phyloP scores from a whole-genome alignment of 148 eudicot genomes.

The Amaranthus cruentus region DNA sequence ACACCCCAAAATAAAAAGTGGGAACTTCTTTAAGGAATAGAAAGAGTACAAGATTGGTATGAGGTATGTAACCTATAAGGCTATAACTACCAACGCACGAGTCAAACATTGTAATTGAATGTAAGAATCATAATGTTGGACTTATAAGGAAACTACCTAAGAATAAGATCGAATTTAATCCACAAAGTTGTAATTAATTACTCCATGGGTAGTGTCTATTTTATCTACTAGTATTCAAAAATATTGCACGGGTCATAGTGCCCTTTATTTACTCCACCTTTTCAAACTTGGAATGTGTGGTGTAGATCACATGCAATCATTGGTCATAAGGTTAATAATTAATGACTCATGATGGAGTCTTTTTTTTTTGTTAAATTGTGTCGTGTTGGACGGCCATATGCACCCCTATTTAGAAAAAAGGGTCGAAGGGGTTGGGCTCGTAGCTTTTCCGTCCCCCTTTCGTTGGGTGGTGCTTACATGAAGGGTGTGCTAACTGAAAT shows the following conservation, averaged over 20 bases:
- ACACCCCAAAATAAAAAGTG: too few relatives aligned
- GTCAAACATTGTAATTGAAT: constrained; percentile 16
- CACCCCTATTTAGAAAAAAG: constrained; percentile 1
- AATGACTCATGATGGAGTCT: background rate
- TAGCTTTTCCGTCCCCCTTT: constrained; percentile 4
- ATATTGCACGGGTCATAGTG: constrained; percentile 15
- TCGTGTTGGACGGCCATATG: too few relatives aligned
- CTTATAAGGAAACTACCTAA: background rate
- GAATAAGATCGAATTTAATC: background rate
- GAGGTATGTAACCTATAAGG: background rate
- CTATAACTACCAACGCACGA: background rate
- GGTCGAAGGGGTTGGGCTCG: background rate
- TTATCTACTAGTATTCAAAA: background rate
- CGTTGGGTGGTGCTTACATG: background rate
- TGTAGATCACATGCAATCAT: constrained; percentile 11
- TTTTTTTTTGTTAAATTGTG: background rate
- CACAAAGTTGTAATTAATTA: too few relatives aligned
- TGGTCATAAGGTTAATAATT: background rate
- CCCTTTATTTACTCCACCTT: background rate
- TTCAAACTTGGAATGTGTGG: constrained; percentile 2
- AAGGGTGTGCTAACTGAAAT: too few relatives aligned
- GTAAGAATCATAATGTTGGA: constrained; percentile 3
- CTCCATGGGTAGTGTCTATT: background rate
- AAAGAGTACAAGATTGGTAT: too few relatives aligned
- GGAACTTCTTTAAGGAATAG: too few relatives aligned